Base-by-base conservation (phyloP, 345 rosid genomes). In the Salix koriyanagi region DNA sequence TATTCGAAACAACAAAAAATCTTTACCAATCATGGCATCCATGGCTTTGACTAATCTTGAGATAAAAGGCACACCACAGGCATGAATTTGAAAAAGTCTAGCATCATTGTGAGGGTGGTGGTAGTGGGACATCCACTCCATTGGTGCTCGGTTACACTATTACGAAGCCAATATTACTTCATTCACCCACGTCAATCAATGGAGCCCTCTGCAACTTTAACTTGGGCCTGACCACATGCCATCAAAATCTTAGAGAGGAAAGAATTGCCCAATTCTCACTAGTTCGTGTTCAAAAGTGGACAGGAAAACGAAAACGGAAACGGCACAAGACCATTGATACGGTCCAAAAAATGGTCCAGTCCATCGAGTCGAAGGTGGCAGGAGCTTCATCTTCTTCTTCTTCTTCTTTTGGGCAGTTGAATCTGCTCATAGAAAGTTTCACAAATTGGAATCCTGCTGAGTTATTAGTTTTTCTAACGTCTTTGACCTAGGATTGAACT, bases 41-140 rank as follows among this genome's bases (percentile, higher is more conserved):
- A 4, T 48, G 64, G 64, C 48, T 75, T 75, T 65, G 77, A 74
- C 77, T n/a, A n/a, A 65, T 69, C 60, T 54, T 54, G 60, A 19
- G n/a, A 21, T 11, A 69, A 12, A 19, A 34, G 37, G 41, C 15
- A 42, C 34, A 66, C 48, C 25, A 36, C 8, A 56, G 50, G 50
- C 28, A 70, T n/a, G 71, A 2, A 25, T 5, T 34, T 34, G 23
- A 11, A 23, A 23, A 23, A 58, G 62, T 26, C 4, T 58, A 23
- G 28, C 23, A 58, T 58, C 28, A 23, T 10, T n/a, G 62, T 3
- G 62, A 58, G 62, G 18, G 6, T 23, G 62, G 62, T n/a, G 3
- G 46, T 10, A 10, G 62, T n/a, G 62, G 62, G 62, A 10, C 25
- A 58, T 58, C 28, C 62, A 58, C 26, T 9, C 28, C 62, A 23